Base-by-base conservation (phyloP, 495 filamentous ascomycete species). In the Penicillium egyptiacum region DNA sequence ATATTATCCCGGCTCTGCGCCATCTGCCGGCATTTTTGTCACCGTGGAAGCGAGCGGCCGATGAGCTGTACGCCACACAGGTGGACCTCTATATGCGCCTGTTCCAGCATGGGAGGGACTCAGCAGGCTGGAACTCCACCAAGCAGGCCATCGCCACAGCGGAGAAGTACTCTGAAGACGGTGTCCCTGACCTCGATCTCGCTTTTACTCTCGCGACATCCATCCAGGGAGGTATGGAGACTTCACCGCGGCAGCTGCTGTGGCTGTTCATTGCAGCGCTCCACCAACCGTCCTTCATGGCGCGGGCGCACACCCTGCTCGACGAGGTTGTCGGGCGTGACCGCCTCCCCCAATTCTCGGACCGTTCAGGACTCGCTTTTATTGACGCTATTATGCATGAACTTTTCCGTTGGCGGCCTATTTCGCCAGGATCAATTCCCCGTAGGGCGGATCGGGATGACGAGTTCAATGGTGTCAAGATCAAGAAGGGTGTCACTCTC, bases 381-480 rank as follows among this genome's bases (percentile, higher is more conserved):
- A 64, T 77, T 33, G 66, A 73, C 20, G 69, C 72, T 12, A 50
- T 74, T 35, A 45, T 51, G 8, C 56, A 68, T 50, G 74, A 77
- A 31, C 43, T 70, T n/a, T 60, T 72, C 46, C 70, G 74, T 26
- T 77, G 74, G 74, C 58, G 66, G 5, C 71, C 72, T 14, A 61
- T 73, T 22, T 55, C 67, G 0, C 66, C 70, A 2, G 68, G 62
- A 2, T 67, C 68, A 1, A 70, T 84, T 23, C 81, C 81, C 0
- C 81, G 81, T 40, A 71, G 81, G 42, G 76, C 75, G 0, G 81
- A 83, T 46, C 62, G 61, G 0, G 77, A 81, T 20, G 79, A 81
- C 55, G 75, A 75, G 26, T 80, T 72, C 54, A 62, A 75, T 2
- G 81, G 79, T 1, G 73, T 82, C 23, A 75, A 68, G 47, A 82